Percentiles rank a stretch among this genome's conserved stretches.
These are phyloP conservation scores for Pichia rugopelliculosa DNA, from an alignment of 805 yeast species.

Conservation along the genomic window DNA sequence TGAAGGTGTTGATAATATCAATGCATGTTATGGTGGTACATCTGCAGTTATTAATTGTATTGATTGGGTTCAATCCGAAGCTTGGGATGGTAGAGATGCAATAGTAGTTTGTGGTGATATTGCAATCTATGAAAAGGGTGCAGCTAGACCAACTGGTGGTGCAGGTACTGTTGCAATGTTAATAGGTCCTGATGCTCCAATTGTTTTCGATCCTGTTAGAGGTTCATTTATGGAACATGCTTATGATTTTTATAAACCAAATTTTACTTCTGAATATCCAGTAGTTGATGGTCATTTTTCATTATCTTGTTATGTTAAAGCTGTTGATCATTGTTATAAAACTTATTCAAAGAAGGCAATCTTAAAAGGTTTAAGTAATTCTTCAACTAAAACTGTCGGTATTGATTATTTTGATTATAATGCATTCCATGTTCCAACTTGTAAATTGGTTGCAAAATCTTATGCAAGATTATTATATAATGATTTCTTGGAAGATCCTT, in stretches of 20 bases:
- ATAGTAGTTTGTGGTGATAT: constrained; percentile 96
- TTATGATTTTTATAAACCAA: constrained; percentile 97
- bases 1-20: constrained; percentile 93
- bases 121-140: constrained; percentile 94
- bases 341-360: constrained; percentile 72
- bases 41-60: constrained; percentile 87
- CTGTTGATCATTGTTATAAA: constrained; percentile 80
- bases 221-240: constrained; percentile 96
- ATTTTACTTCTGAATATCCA: constrained; percentile 93
- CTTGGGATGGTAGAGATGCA: constrained; percentile 99
- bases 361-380: constrained; percentile 38
- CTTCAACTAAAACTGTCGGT: constrained; percentile 50
- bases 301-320: constrained; percentile 86
- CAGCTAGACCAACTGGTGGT: constrained; percentile 99
- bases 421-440: constrained; percentile 97
- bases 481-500: constrained; percentile 72
- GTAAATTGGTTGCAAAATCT: constrained; percentile 89
- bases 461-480: constrained; percentile 87
- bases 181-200: constrained; percentile 97
- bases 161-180: constrained; percentile 93
- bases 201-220: constrained; percentile 81
- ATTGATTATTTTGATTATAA: constrained; percentile 79
- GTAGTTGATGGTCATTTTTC: constrained; percentile 97
- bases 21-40: constrained; percentile 99
- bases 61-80: constrained; percentile 91